phyloP scores from a whole-genome alignment of 1,284 basidiomycete genomes.

The Fistulina hepatica region DNA sequence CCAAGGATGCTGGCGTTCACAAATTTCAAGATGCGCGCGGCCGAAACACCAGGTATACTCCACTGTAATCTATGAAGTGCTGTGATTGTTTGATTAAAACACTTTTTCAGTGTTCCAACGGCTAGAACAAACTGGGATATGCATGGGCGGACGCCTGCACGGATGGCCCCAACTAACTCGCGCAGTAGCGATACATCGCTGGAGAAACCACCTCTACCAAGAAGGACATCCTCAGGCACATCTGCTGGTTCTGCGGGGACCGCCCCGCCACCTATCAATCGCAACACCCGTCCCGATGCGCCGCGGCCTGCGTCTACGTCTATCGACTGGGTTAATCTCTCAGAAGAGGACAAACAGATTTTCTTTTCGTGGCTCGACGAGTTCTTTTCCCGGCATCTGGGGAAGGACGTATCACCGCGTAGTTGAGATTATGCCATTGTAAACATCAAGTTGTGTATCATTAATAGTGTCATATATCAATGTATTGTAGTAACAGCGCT shows the following conservation, averaged over 20 bases:
- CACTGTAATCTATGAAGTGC: constrained; percentile 1
- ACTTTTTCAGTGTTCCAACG: too few relatives aligned
- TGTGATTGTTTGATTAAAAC: too few relatives aligned
- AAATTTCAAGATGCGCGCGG: constrained; percentile 47
- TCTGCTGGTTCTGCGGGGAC: constrained; percentile 7
- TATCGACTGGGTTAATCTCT: constrained; percentile 63
- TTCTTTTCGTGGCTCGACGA: constrained; percentile 73
- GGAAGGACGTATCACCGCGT: too few relatives aligned
- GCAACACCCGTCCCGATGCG: constrained; percentile 10
- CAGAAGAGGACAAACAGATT: constrained; percentile 50
- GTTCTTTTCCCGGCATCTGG: constrained; percentile 47
- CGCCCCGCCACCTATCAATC: constrained; percentile 8
- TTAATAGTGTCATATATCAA: too few relatives aligned
- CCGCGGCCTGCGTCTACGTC: constrained; percentile 1
- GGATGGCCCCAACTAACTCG: too few relatives aligned
- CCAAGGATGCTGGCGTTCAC: constrained; percentile 41
- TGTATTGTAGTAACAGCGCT: too few relatives aligned
- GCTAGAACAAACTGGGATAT: too few relatives aligned
- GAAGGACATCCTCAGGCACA: constrained; percentile 7
- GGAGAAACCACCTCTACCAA: too few relatives aligned
- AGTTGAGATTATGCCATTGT: too few relatives aligned
- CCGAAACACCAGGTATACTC: constrained; percentile 35
- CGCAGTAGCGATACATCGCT: too few relatives aligned
- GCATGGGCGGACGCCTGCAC: too few relatives aligned
- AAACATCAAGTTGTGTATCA: too few relatives aligned